A percentile compares a stretch with the other conserved stretches of the same genome.
Conservation (phyloP, 768 basidiomycete genomes). For the Nevesoporus exiguus region DNA sequence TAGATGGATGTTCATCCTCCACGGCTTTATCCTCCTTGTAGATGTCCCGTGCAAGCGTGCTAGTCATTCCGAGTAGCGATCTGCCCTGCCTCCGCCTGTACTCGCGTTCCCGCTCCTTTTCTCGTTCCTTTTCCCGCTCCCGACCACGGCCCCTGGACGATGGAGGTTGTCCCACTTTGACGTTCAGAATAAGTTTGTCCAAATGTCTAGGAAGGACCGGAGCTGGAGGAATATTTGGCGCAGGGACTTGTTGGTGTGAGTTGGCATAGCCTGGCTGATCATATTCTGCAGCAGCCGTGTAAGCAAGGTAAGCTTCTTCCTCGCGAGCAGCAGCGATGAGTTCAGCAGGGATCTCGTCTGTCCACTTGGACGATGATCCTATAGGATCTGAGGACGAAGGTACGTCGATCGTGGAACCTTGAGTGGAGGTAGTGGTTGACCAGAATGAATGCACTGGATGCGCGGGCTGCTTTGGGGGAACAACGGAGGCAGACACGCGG, state of each 20-base stretch:
- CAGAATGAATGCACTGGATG: constrained; percentile 41
- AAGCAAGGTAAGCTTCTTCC: constrained; percentile 72
- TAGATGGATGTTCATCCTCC: constrained; percentile 23
- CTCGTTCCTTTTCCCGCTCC: constrained; percentile 35
- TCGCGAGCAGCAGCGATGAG: constrained; percentile 77
- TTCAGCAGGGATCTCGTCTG: constrained; percentile 70
- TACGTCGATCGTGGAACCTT: constrained; percentile 27
- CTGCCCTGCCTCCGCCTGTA: constrained; percentile 31
- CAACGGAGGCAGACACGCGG: constrained; percentile 34
- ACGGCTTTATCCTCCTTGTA: constrained; percentile 21
- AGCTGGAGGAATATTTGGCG: constrained; percentile 83
- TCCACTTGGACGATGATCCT: constrained; percentile 54
- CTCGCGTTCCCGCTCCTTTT: constrained; percentile 32
- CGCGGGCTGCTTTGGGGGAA: constrained; percentile 24
- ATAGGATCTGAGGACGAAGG: constrained; percentile 29
- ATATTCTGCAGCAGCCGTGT: constrained; percentile 30
- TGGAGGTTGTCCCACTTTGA: constrained; percentile 33
- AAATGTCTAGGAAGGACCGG: constrained; percentile 86
- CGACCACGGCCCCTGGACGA: constrained; percentile 32
- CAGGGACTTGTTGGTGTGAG: constrained; percentile 42
- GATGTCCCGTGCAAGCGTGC: constrained; percentile 30
- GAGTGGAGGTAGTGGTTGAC: constrained; percentile 37
- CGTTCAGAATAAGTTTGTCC: constrained; percentile 90
- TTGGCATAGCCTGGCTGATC: constrained; percentile 36
- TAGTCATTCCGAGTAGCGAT: constrained; percentile 35